Conservation (phyloP, 345 rosid species). For the Orychophragmus violaceus region DNA sequence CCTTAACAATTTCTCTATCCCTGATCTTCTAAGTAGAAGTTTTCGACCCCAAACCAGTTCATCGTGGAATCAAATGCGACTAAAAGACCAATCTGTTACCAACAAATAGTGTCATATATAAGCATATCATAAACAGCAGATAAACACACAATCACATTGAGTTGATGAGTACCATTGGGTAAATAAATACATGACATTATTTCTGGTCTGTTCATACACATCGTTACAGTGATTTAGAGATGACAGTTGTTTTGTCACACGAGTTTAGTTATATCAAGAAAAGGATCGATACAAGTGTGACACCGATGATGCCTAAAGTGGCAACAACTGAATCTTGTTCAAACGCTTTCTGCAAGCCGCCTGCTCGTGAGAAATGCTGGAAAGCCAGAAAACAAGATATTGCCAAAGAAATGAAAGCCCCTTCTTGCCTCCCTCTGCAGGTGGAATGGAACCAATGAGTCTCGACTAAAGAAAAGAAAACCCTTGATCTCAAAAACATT, state of each 20-base stretch:
- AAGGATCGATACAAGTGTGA: slow-evolving; percentile 40
- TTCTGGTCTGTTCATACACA: slow-evolving; percentile 17
- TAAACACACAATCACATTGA: not conserved
- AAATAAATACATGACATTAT: slow-evolving; percentile 12
- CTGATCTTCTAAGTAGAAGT: not conserved
- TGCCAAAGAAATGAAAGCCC: slow-evolving; percentile 49
- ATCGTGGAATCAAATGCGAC: not conserved
- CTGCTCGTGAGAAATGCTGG: slow-evolving; percentile 77
- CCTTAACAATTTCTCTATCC: not conserved
- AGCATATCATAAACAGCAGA: not conserved
- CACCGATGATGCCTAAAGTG: slow-evolving; percentile 54
- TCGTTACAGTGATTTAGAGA: slow-evolving; percentile 27
- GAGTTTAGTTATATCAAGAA: slow-evolving; percentile 22
- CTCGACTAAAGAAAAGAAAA: not conserved
- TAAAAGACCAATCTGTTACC: not conserved
- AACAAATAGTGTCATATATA: not conserved
- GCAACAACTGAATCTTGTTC: slow-evolving; percentile 75
- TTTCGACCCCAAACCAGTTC: not conserved
- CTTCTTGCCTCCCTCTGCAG: slow-evolving; percentile 69
- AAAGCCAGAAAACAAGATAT: slow-evolving; percentile 66
- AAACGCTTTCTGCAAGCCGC: slow-evolving; percentile 56
- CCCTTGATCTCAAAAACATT: not conserved
- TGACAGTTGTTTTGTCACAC: not conserved
- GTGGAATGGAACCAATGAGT: slow-evolving; percentile 1
- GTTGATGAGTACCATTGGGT: not conserved